Conservation (phyloP, 352 stramenopile genomes). For the Phytophthora ohioensis region DNA sequence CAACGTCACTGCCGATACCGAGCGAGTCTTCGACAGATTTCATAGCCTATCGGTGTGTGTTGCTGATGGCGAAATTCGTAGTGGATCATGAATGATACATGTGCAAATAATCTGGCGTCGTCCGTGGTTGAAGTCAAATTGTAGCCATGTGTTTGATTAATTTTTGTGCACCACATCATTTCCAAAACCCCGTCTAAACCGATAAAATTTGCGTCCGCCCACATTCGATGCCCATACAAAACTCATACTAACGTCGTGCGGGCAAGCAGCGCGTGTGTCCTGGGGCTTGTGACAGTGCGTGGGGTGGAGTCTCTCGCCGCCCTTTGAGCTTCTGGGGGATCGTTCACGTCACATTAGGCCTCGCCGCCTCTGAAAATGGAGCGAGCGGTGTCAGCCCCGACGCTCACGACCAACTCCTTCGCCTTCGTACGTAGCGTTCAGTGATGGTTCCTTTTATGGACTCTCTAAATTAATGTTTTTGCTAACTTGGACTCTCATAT, state of each 20-base stretch:
- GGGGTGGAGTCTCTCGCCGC: slow-evolving; percentile 12
- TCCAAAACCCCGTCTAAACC: slow-evolving; percentile 1
- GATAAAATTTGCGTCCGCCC: slow-evolving; percentile 17
- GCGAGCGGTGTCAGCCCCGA: slow-evolving; percentile 15
- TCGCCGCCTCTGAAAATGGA: slow-evolving; percentile 47
- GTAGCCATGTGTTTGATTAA: slow-evolving; percentile 12
- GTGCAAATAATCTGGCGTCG: slow-evolving; percentile 7
- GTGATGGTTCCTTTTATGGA: slow-evolving; percentile 12
- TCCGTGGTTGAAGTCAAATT: slow-evolving; percentile 6
- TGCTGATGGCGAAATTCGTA: not conserved
- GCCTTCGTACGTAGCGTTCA: slow-evolving; percentile 45
- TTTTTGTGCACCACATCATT: not conserved
- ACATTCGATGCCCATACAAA: slow-evolving; percentile 27
- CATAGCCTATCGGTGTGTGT: not conserved
- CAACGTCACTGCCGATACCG: slow-evolving; percentile 5
- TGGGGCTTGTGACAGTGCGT: slow-evolving; percentile 19
- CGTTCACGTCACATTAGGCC: not conserved
- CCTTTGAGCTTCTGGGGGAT: not conserved
- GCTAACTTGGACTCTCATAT: slow-evolving; percentile 17
- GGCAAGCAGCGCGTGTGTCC: slow-evolving; percentile 25
- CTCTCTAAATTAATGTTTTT: slow-evolving; percentile 25
- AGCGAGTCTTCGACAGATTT: not conserved
- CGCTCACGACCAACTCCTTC: slow-evolving; percentile 53
- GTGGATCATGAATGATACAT: not conserved
- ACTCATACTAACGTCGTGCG: slow-evolving; percentile 23